phyloP scores from a whole-genome alignment of 345 rosid species.

The Camelina laxa region DNA sequence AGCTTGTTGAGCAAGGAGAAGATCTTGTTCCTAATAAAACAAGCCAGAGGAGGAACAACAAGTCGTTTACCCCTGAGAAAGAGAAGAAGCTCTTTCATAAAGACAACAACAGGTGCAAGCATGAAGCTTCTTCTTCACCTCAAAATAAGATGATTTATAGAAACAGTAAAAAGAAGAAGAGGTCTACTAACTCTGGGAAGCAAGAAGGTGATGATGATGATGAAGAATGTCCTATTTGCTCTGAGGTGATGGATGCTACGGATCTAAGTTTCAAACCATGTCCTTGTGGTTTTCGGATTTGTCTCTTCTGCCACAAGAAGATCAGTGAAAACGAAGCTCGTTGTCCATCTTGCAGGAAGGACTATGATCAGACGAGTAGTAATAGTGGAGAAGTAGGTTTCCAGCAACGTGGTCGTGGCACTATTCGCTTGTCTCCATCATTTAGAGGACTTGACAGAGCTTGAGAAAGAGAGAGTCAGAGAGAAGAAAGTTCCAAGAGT shows the following conservation, averaged over 20 bases:
- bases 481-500: neutral
- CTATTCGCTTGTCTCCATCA: constrained; percentile 32
- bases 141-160: neutral
- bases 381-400: constrained; percentile 20
- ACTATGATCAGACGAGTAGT: constrained; percentile 26
- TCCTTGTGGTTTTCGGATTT: constrained; percentile 49
- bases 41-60: constrained; percentile 33
- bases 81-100: neutral
- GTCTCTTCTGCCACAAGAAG: constrained; percentile 55
- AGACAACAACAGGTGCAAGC: neutral
- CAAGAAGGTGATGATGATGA: constrained; percentile 22
- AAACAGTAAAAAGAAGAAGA: constrained; percentile 32
- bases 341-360: constrained; percentile 53
- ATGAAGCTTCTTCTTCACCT: neutral
- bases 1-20: constrained; percentile 20
- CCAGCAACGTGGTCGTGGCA: constrained; percentile 36
- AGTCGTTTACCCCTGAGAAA: neutral
- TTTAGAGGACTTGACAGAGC: constrained; percentile 42
- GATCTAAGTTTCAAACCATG: constrained; percentile 54
- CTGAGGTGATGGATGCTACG: constrained; percentile 50
- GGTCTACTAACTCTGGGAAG: constrained; percentile 20
- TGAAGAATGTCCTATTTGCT: constrained; percentile 49
- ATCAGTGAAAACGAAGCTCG: constrained; percentile 48
- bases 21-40: constrained; percentile 26
- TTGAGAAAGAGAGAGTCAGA: neutral